Evolutionary conservation across 164 flowering plant species (phyloP).

Genomic region (Aristolochia fimbriata): DNA sequence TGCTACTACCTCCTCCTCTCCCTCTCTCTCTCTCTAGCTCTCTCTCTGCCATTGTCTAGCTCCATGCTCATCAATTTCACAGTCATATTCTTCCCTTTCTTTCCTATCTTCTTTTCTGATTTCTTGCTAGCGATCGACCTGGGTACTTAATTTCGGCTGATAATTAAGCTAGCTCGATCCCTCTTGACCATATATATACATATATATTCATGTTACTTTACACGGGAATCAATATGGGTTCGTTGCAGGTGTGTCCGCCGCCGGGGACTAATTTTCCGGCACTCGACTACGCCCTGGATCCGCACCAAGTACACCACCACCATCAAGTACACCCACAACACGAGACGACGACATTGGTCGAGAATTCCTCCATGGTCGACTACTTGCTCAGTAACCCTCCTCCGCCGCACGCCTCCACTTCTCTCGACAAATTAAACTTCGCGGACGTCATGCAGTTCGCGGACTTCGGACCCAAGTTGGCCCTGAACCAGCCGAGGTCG

Average conservation of each 20-base stretch:
- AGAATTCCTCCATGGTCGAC: slow-evolving; percentile 33
- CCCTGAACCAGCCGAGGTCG: slow-evolving; percentile 42
- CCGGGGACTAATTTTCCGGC: slow-evolving; percentile 19
- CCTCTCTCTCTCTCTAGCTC: no score
- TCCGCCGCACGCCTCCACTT: slow-evolving; percentile 19
- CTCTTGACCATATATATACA: no score
- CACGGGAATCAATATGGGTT: slow-evolving; percentile 3
- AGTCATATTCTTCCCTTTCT: not conserved
- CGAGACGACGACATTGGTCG: slow-evolving; percentile 19
- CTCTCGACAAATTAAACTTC: slow-evolving; percentile 57
- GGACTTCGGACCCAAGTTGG: slow-evolving; percentile 72
- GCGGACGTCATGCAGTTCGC: slow-evolving; percentile 96
- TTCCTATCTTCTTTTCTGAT: slow-evolving; percentile 1
- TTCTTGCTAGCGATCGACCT: no score
- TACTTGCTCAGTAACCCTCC: slow-evolving; percentile 40
- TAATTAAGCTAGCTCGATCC: no score
- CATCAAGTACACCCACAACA: slow-evolving; percentile 14
- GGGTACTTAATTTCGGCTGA: no score
- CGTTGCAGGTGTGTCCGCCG: slow-evolving; percentile 19
- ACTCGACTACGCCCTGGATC: slow-evolving; percentile 27
- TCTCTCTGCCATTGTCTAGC: not conserved
- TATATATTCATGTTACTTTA: slow-evolving; percentile 11
- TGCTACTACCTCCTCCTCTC: no score
- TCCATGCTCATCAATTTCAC: no score
- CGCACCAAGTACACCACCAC: slow-evolving; percentile 18